Base-by-base conservation (phyloP, 495 filamentous ascomycete species). In the Symbiotaphrina buchneri region DNA sequence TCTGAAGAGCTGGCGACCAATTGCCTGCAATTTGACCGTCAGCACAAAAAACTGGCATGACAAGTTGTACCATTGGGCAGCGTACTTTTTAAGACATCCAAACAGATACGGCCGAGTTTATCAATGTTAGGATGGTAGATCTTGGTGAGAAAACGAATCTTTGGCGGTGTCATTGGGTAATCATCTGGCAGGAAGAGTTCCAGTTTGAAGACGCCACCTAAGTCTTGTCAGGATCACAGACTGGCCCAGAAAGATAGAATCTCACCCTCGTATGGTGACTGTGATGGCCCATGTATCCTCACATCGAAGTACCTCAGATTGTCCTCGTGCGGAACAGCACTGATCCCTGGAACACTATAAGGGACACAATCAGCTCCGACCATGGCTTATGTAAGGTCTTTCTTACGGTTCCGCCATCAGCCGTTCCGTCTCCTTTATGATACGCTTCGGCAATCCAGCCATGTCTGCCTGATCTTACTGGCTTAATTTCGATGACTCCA, bases 61-160 rank as follows among this genome's bases (percentile, higher is more conserved):
- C 29, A 20, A 21, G 10, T 29, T 22, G 8, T 22, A 35, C 3
- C 18, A 5, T 4, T n/a, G n/a, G n/a, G n/a, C n/a, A n/a, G 45
- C 59, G 38, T 64, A 92, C 87, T 91, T 62, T 99, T 99, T 35
- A 99, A 51, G 17, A 99, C 90, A 51, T 99, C 87, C 31, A 99
- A 51, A 51, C 87, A 99, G 49, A 99, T 99, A 18, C 87, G 74
- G 28, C 87, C 87, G 0, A 95, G 67, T 53, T 87, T 85, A 48
- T 99, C 87, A 38, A 99, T 94, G 49, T 99, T 99, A 20, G 87
- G 87, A 47, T 99, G 87, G 50, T 93, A 99, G 50, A 99, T 99
- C 54, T 92, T 93, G 40, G 87, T 99, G 13, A 99, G 55, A 54
- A 99, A 99, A 23, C 87, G 76, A 40, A 99, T 93, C 58, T 94